These are phyloP conservation scores for Psilocybe sp. DNA, from an alignment of 768 basidiomycete species.

Conservation along the genomic window DNA sequence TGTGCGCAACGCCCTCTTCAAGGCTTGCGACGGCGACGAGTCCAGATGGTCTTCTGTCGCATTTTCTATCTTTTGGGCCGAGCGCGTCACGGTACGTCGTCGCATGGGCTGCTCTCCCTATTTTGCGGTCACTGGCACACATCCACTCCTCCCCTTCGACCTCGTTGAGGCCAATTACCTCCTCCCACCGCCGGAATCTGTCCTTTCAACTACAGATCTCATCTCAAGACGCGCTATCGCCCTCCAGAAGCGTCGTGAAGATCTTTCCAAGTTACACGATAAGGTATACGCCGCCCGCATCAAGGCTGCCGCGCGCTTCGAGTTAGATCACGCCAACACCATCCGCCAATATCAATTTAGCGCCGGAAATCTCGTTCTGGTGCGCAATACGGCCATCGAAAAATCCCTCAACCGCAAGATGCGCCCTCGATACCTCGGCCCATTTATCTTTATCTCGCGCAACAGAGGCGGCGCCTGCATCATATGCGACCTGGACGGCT, in stretches of 20 bases:
- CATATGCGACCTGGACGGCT: constrained; percentile 22
- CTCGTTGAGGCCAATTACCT: constrained; percentile 30
- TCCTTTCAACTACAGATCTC: constrained; percentile 20
- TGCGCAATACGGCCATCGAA: constrained; percentile 30
- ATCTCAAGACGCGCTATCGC: constrained; percentile 18
- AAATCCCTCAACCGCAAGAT: constrained; percentile 27
- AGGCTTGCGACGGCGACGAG: too few species aligned
- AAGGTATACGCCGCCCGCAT: constrained; percentile 11
- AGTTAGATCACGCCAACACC: constrained; percentile 13
- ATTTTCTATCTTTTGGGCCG: constrained; percentile 31
- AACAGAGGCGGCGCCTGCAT: constrained; percentile 25
- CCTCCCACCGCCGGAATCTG: constrained; percentile 12
- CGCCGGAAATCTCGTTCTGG: constrained; percentile 29
- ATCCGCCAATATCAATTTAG: constrained; percentile 26
- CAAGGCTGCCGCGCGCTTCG: constrained; percentile 13
- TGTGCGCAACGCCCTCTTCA: too few species aligned
- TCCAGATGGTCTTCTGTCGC: constrained; percentile 26
- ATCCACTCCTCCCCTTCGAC: constrained; percentile 31
- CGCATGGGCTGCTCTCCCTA: constrained; percentile 31
- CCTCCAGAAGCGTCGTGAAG: constrained; percentile 17
- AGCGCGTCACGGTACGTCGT: constrained; percentile 26
- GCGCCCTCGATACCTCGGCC: constrained; percentile 29
- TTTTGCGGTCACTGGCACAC: constrained; percentile 25
- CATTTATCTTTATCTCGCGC: constrained; percentile 25
- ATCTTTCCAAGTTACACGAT: constrained; percentile 10